phyloP scores from a whole-genome alignment of 495 filamentous ascomycete genomes.

The Penicillium lividum region DNA sequence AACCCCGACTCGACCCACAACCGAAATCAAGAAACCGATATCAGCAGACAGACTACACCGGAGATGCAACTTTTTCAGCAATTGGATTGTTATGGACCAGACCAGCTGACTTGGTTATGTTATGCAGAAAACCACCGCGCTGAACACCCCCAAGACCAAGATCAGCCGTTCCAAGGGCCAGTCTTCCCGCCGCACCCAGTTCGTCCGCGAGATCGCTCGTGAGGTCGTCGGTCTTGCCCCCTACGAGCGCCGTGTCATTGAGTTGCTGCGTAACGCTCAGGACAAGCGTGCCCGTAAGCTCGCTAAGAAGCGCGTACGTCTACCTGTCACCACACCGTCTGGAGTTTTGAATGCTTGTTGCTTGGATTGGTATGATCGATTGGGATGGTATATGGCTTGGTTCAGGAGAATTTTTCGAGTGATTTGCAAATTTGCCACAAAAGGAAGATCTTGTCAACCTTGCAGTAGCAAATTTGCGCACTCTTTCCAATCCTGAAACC shows the following conservation, averaged over 20 bases:
- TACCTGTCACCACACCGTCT: background rate
- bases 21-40: slow-evolving; percentile 3
- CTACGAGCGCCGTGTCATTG: slow-evolving; percentile 97
- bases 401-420: background rate
- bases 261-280: slow-evolving; percentile 97
- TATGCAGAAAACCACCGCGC: slow-evolving; percentile 84
- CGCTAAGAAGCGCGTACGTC: slow-evolving; percentile 93
- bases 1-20: slow-evolving; percentile 16
- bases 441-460: slow-evolving; percentile 4
- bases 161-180: slow-evolving; percentile 89
- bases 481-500: background rate
- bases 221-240: slow-evolving; percentile 90
- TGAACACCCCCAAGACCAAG: slow-evolving; percentile 76
- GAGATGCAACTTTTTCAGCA: background rate
- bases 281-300: slow-evolving; percentile 99
- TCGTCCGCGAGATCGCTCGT: slow-evolving; percentile 92
- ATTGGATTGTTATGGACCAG: background rate
- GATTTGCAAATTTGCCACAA: slow-evolving; percentile 9
- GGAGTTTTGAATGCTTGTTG: background rate
- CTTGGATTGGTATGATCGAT: slow-evolving; percentile 4
- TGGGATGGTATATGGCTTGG: slow-evolving; percentile 1
- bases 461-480: background rate
- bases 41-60: slow-evolving; percentile 4
- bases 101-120: slow-evolving; percentile 36
- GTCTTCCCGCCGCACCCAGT: slow-evolving; percentile 87